A percentile compares a stretch with the other conserved stretches of the same genome.
Conservation (phyloP, 768 basidiomycete species). For the Hericium erinaceus region DNA sequence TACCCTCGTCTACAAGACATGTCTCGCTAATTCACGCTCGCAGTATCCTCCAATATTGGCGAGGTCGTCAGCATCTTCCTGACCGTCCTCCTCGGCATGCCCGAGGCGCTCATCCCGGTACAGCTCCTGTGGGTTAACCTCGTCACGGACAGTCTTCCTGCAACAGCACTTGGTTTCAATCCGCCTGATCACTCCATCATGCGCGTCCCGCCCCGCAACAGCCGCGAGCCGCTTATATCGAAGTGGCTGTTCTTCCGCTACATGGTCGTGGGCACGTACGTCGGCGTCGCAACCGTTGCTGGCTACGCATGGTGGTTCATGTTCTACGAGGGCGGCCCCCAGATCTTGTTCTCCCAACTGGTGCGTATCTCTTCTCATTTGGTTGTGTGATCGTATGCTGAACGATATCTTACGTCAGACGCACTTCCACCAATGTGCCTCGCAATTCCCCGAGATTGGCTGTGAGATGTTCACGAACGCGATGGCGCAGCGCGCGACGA, state of each 20-base stretch:
- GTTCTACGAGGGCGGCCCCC: constrained; percentile 81
- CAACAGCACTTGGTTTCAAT: constrained; percentile 96
- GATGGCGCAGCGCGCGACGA: constrained; percentile 82
- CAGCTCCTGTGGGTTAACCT: constrained; percentile 98
- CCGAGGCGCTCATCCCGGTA: constrained; percentile 96
- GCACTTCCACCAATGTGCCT: constrained; percentile 88
- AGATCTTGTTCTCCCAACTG: constrained; percentile 88
- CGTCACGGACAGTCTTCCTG: constrained; percentile 93
- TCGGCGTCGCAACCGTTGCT: constrained; percentile 90
- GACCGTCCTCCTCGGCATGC: constrained; percentile 96
- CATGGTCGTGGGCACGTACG: constrained; percentile 87
- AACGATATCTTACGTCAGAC: constrained; percentile 40
- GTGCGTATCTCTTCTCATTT: constrained; percentile 37
- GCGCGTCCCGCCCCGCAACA: constrained; percentile 86
- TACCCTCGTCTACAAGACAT: constrained; percentile 1
- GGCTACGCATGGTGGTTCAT: constrained; percentile 99
- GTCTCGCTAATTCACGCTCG: constrained; percentile 3
- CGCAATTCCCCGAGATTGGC: constrained; percentile 80
- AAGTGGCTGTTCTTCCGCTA: constrained; percentile 96
- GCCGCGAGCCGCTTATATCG: constrained; percentile 83
- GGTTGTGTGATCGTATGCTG: not conserved
- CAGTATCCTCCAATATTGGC: constrained; percentile 93
- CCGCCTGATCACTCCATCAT: constrained; percentile 96
- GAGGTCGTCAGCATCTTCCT: constrained; percentile 97
- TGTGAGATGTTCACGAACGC: constrained; percentile 93